Evolutionary conservation across 495 filamentous ascomycete species (phyloP), one percentile per base, ranked within the genome.

Genomic region (Paragyromitra xinjiangensis): DNA sequence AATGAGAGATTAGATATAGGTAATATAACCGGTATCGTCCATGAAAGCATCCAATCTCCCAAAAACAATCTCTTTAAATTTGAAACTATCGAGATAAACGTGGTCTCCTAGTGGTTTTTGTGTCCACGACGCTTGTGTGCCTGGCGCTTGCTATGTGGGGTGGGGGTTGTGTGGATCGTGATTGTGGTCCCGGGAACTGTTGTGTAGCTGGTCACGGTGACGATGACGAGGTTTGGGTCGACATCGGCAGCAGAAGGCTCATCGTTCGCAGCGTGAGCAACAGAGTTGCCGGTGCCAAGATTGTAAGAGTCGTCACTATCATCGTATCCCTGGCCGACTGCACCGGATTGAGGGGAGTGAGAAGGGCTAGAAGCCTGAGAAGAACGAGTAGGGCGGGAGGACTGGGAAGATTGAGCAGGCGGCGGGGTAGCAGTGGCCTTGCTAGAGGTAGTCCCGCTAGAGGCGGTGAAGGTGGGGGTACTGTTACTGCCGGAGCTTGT

Each of bases 181-280:
- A 73, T 34, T 16, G 77, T 79, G 6, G 75, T 73, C 11, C 48
- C 75, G 3, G 61, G 44, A 7, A 65, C 66, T 37, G 77, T 78
- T 3, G 75, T 67, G n/a, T 70, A 78, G 3, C 45, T 12, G 2
- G 75, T 78, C 0, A 79, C 75, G 11, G 77, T 79, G 50, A 79
- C 59, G n/a, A 79, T 24, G 7, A 78, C 75, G 37, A 79, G 26
- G 53, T 79, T 61, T 22, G 77, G 75, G 24, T 79, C 75, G 3
- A n/a, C 62, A 24, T n/a, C 11, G 3, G 40, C 19, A 39, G 71
- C 45, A 24, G 71, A 56, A 16, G 71, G 24, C n/a, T 67, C 63
- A 8, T n/a, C 16, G 7, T 39, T 48, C 14, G 37, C 44, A 12
- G 24, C 16, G 0, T 56, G 19, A 14, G 61, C 55, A 9, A 64